Percentiles rank a stretch among this genome's conserved stretches.
phyloP scores from a whole-genome alignment of 2,329 filamentous ascomycete genomes.

The Chaetomium sp. region DNA sequence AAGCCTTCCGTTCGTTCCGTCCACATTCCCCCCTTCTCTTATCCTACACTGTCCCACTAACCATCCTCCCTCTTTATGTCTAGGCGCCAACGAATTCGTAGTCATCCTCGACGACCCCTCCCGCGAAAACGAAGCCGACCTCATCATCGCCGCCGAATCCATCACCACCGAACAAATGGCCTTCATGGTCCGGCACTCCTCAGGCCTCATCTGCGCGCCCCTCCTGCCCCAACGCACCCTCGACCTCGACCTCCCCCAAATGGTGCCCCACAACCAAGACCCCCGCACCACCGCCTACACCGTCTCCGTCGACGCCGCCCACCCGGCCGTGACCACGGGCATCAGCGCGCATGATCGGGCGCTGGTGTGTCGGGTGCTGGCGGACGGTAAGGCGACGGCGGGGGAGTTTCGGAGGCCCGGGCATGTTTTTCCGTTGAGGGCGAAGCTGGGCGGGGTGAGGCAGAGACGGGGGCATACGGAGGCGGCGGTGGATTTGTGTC shows the following conservation, averaged over 20 bases:
- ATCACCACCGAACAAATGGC: constrained; percentile 87
- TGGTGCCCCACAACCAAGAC: constrained; percentile 72
- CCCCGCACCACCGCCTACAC: constrained; percentile 91
- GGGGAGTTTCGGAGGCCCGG: constrained; percentile 72
- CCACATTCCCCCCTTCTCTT: constrained; percentile 5
- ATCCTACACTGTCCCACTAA: constrained; percentile 1
- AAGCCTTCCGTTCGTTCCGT: constrained; percentile 53
- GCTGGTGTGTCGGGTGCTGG: constrained; percentile 71
- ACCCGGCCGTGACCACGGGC: constrained; percentile 72
- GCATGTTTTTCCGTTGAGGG: constrained; percentile 81
- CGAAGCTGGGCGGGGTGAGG: constrained; percentile 71
- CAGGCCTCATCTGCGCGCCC: constrained; percentile 87
- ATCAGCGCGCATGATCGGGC: constrained; percentile 86
- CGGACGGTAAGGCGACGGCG: constrained; percentile 52
- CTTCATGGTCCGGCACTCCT: constrained; percentile 88
- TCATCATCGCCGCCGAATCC: constrained; percentile 85
- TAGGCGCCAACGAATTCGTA: constrained; percentile 82
- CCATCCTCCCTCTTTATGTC: background rate
- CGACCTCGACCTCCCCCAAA: constrained; percentile 74
- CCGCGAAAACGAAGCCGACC: constrained; percentile 96
- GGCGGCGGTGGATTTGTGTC: constrained; percentile 84
- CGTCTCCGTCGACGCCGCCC: constrained; percentile 73
- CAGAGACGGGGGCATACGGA: constrained; percentile 84
- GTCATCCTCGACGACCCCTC: constrained; percentile 87
- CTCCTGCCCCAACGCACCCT: constrained; percentile 63